These are phyloP conservation scores for Pseudogymnoascus sp. DNA, from an alignment of 2,329 filamentous ascomycete species.

Conservation along the genomic window DNA sequence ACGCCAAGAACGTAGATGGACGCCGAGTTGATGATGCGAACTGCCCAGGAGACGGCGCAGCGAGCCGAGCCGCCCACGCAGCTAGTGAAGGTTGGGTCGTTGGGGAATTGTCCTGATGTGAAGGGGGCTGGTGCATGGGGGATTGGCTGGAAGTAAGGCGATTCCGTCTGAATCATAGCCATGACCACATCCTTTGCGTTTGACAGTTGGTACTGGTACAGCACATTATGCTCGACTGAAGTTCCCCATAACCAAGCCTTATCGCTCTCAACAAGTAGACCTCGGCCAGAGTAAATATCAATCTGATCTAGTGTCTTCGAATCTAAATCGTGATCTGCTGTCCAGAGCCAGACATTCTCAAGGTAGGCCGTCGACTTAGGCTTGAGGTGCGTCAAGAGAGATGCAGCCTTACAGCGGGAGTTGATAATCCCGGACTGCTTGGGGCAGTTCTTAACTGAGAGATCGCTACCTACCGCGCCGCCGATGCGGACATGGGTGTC, in stretches of 20 bases:
- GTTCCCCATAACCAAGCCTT: not conserved
- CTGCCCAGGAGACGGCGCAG: conserved; percentile 18
- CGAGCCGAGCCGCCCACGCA: not conserved
- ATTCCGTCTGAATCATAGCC: conserved; percentile 35
- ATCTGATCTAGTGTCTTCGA: conserved; percentile 19
- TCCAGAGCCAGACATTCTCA: conserved; percentile 41
- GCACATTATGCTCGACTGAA: conserved; percentile 14
- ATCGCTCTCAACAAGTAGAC: conserved; percentile 22
- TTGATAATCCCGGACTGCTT: conserved; percentile 26
- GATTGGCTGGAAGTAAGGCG: conserved; percentile 39
- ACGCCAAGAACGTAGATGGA: conserved; percentile 20
- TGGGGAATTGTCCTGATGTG: not conserved
- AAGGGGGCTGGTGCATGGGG: conserved; percentile 14
- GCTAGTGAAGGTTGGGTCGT: conserved; percentile 4
- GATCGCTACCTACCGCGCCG: conserved; percentile 40
- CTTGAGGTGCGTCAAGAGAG: conserved; percentile 27
- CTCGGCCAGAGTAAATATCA: conserved; percentile 31
- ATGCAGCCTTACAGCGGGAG: conserved; percentile 26
- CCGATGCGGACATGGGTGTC: conserved; percentile 24
- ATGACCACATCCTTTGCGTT: conserved; percentile 40
- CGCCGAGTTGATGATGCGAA: conserved; percentile 18
- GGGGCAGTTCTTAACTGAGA: conserved; percentile 37
- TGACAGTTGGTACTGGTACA: conserved; percentile 42
- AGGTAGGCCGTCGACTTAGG: conserved; percentile 30
- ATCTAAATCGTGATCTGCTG: conserved; percentile 34